Conservation (phyloP, 1,284 basidiomycete genomes). For the Marasmius oreades region DNA sequence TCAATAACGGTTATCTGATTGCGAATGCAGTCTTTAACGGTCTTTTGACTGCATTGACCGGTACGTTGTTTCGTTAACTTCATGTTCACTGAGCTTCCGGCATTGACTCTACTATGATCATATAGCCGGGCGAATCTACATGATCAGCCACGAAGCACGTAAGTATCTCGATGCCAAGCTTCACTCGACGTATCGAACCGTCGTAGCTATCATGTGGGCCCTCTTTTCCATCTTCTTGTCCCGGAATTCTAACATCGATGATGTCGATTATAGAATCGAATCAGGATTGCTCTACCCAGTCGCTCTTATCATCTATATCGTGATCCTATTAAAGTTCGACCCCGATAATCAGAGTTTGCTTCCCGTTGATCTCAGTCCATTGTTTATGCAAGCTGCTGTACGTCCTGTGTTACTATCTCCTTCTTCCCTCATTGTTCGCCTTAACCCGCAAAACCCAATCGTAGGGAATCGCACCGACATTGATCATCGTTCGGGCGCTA, state of each 20-base stretch:
- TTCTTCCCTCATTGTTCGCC: neutral
- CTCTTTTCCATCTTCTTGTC: neutral
- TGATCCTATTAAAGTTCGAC: neutral
- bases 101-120: neutral
- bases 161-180: neutral
- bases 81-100: too few relatives aligned
- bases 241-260: too few relatives aligned
- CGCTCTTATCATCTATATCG: constrained; percentile 1
- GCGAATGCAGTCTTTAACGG: constrained; percentile 2
- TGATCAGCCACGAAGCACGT: neutral
- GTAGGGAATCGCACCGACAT: constrained; percentile 4
- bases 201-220: constrained; percentile 2
- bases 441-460: neutral
- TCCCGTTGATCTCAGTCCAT: constrained; percentile 1
- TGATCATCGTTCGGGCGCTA: constrained; percentile 5
- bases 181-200: neutral
- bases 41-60: constrained; percentile 3
- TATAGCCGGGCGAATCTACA: constrained; percentile 3
- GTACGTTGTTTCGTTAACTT: neutral
- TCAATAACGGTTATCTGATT: constrained; percentile 5
- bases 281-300: neutral
- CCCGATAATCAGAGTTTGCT: constrained; percentile 4
- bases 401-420: neutral
- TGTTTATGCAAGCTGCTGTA: constrained; percentile 5
- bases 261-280: neutral